Percentiles rank a stretch among this genome's conserved stretches.
These are phyloP conservation scores for Ganoderma sinense DNA, from an alignment of 1,284 basidiomycete genomes.

Conservation along the genomic window DNA sequence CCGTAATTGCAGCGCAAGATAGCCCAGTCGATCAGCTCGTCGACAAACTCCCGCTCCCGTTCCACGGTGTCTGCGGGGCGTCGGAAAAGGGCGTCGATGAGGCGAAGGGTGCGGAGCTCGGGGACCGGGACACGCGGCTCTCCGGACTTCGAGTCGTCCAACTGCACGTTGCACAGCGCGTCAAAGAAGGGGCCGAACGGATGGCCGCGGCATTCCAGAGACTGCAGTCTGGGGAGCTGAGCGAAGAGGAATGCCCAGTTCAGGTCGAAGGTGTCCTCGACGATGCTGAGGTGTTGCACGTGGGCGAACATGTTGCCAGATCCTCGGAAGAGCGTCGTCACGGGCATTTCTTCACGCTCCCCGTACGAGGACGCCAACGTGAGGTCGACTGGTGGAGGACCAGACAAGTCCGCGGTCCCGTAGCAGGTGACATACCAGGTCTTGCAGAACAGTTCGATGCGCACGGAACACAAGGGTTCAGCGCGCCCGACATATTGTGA, in stretches of 20 bases:
- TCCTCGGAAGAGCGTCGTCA: neutral
- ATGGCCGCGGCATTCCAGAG: neutral
- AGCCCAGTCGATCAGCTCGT: constrained; percentile 10
- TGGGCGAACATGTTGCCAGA: constrained; percentile 3
- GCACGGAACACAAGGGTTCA: neutral
- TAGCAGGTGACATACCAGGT: neutral
- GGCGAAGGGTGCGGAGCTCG: constrained; percentile 1
- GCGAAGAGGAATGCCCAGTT: neutral
- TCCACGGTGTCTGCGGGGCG: neutral
- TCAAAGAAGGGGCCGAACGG: constrained; percentile 4
- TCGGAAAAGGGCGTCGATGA: neutral
- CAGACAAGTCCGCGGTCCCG: neutral
- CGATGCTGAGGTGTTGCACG: neutral
- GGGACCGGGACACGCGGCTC: neutral
- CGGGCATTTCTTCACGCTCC: neutral
- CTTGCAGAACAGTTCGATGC: neutral
- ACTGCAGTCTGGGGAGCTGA: neutral
- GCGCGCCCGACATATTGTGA: neutral
- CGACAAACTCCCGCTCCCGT: neutral
- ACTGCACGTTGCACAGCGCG: neutral
- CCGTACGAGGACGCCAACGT: neutral
- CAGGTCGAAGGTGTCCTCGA: neutral
- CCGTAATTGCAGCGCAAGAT: constrained; percentile 14
- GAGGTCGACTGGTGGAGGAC: neutral
- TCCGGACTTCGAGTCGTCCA: neutral